Percentiles rank a stretch among this genome's conserved stretches.
Evolutionary conservation across 2,329 filamentous ascomycete genomes (phyloP).

Genomic region (Calonectria naviculata): DNA sequence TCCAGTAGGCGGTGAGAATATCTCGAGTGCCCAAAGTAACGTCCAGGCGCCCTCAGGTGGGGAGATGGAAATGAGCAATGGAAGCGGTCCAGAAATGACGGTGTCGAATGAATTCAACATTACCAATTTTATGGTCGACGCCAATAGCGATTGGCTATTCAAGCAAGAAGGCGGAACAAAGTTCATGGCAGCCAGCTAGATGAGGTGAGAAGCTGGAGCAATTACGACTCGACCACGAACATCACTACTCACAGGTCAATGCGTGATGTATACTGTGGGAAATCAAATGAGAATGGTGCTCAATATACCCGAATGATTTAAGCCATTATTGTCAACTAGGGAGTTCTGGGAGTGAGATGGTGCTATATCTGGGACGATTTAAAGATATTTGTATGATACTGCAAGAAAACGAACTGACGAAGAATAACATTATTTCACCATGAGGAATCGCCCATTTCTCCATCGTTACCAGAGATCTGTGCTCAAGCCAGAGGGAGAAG

Average conservation of each 20-base stretch:
- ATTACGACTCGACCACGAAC: not conserved
- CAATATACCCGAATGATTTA: constrained; percentile 14
- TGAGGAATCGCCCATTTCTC: not conserved
- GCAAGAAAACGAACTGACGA: not conserved
- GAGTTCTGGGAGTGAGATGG: not conserved
- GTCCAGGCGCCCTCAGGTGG: constrained; percentile 32
- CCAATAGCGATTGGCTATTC: constrained; percentile 80
- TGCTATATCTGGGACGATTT: not conserved
- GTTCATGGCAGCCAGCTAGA: constrained; percentile 38
- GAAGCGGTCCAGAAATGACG: constrained; percentile 39
- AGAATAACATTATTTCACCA: not conserved
- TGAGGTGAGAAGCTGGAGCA: not conserved
- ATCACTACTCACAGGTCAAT: constrained; percentile 4
- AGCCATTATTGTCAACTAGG: not conserved
- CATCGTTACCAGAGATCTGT: not conserved
- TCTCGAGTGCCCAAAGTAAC: constrained; percentile 31
- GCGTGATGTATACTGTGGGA: not conserved
- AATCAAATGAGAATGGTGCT: not conserved
- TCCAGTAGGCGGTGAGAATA: constrained; percentile 57
- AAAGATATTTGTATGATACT: constrained; percentile 12
- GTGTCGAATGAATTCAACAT: constrained; percentile 77
- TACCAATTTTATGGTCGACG: constrained; percentile 81
- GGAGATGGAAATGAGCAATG: constrained; percentile 43
- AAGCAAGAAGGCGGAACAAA: constrained; percentile 57
- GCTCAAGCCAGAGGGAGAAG: too few species aligned